phyloP scores from a whole-genome alignment of 2,329 filamentous ascomycete genomes.

The Colletotrichum gloeosporioides region DNA sequence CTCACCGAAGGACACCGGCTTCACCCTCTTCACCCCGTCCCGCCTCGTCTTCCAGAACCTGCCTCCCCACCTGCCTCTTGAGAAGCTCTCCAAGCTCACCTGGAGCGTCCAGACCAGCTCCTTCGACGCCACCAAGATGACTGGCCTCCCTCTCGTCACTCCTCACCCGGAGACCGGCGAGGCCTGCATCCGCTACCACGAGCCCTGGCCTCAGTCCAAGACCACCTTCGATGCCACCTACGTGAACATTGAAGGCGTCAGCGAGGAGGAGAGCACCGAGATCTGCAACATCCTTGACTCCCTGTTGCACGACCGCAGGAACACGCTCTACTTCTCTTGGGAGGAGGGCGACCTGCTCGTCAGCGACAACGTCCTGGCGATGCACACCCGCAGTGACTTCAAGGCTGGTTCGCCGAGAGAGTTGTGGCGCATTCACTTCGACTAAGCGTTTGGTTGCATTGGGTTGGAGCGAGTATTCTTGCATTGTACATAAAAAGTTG shows the following conservation, averaged over 20 bases:
- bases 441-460: slow-evolving; percentile 31
- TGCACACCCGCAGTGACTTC: slow-evolving; percentile 57
- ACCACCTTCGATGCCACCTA: slow-evolving; percentile 54
- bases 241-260: slow-evolving; percentile 44
- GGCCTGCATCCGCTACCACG: slow-evolving; percentile 59
- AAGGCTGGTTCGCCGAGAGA: slow-evolving; percentile 47
- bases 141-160: slow-evolving; percentile 47
- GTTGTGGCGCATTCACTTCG: slow-evolving; percentile 57
- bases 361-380: slow-evolving; percentile 54
- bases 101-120: slow-evolving; percentile 55
- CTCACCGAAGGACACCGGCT: slow-evolving; percentile 55
- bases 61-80: slow-evolving; percentile 37
- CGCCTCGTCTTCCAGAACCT: slow-evolving; percentile 54
- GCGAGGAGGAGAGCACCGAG: slow-evolving; percentile 32
- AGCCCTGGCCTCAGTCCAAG: slow-evolving; percentile 58
- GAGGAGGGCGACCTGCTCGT: slow-evolving; percentile 60
- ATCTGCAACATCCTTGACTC: slow-evolving; percentile 45
- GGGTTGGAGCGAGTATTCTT: not conserved
- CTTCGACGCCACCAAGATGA: slow-evolving; percentile 49
- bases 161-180: slow-evolving; percentile 48
- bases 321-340: slow-evolving; percentile 57
- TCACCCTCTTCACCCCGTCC: slow-evolving; percentile 59
- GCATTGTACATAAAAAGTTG: not conserved
- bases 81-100: slow-evolving; percentile 42
- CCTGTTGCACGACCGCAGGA: slow-evolving; percentile 53